Base-by-base conservation (phyloP, 352 stramenopile genomes). In the Phytophthora palmivora region DNA sequence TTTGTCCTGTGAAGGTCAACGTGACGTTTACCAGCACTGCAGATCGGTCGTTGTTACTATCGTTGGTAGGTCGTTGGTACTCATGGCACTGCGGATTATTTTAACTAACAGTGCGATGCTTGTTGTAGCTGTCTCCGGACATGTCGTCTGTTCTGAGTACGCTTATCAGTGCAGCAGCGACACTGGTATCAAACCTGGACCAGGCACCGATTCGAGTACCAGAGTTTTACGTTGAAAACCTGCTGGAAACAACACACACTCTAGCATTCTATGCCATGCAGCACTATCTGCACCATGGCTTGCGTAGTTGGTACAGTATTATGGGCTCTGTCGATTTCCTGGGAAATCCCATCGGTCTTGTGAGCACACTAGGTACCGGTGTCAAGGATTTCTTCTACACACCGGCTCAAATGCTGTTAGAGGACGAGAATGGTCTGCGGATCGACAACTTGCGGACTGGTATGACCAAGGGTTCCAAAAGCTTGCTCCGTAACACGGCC, bases 301-400 rank as follows among this genome's bases (percentile, higher is more conserved):
- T 94, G 30, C 84, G 87, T 2, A 93, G 80, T 70, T 94, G 87
- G 80, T 94, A 93, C 70, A 89, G 80, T 34, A 95, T 97, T 41
- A 84, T 97, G 36, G 90, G 90, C 3, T 97, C 91, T 3, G 81
- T 98, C 1, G 91, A 95, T 36, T 91, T 97, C 24, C 59, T 98
- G 37, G 92, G 92, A 30, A 96, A 96, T 47, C 92, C 92, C 1
- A 92, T 96, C 28, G 91, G 91, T 2, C 81, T 98, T 14, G 88
- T 97, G 41, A 95, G 84, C 44, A 95, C 89, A 3, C 63, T 98
- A 7, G 89, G 89, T 28, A 88, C 91, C 0, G 93, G 93, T 22
- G 91, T 98, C 6, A 94, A 95, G 37, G 93, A 98, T 55, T 98
- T 98, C 71, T 98, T 98, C 60, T 98, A 97, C 68, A 97, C 96